Percentiles rank a stretch among this genome's conserved stretches.
Evolutionary conservation across 345 rosid genomes (phyloP).

Genomic region (Boechera stricta): DNA sequence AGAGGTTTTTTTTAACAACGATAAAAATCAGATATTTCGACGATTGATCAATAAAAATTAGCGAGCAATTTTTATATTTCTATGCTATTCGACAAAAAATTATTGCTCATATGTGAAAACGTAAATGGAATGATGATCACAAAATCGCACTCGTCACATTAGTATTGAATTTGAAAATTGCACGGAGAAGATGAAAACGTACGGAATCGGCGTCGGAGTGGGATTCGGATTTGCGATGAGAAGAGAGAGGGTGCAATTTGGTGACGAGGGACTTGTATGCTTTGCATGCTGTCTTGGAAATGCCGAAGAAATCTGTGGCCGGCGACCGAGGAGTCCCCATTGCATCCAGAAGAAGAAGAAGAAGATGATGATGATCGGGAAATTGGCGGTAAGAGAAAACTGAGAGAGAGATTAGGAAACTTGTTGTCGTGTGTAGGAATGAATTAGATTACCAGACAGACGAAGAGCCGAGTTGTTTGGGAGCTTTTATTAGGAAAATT

Average conservation of each 20-base stretch:
- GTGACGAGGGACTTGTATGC: slow-evolving; percentile 65
- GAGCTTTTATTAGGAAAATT: slow-evolving; percentile 42
- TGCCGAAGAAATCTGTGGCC: slow-evolving; percentile 52
- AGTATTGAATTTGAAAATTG: too few species aligned
- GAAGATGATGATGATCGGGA: slow-evolving; percentile 18
- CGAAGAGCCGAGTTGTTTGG: slow-evolving; percentile 44
- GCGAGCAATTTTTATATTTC: background rate
- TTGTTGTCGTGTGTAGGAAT: slow-evolving; percentile 24
- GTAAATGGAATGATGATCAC: background rate
- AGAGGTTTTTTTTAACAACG: background rate
- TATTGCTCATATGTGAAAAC: slow-evolving; percentile 1
- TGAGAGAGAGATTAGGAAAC: slow-evolving; percentile 18
- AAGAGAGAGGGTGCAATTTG: slow-evolving; percentile 54
- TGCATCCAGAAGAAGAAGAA: slow-evolving; percentile 7
- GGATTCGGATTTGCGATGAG: slow-evolving; percentile 48
- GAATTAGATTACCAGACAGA: slow-evolving; percentile 32
- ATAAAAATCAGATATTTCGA: background rate
- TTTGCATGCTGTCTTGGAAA: slow-evolving; percentile 53
- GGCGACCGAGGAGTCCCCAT: slow-evolving; percentile 57
- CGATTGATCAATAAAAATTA: background rate
- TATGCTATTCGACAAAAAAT: background rate
- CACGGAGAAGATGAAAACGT: background rate
- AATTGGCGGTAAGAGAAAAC: slow-evolving; percentile 22
- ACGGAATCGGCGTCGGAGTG: slow-evolving; percentile 45
- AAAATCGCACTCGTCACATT: background rate